Evolutionary conservation across 2,329 filamentous ascomycete species (phyloP), one percentile per base, ranked within the genome.

Genomic region (Neofusicoccum cordaticola): DNA sequence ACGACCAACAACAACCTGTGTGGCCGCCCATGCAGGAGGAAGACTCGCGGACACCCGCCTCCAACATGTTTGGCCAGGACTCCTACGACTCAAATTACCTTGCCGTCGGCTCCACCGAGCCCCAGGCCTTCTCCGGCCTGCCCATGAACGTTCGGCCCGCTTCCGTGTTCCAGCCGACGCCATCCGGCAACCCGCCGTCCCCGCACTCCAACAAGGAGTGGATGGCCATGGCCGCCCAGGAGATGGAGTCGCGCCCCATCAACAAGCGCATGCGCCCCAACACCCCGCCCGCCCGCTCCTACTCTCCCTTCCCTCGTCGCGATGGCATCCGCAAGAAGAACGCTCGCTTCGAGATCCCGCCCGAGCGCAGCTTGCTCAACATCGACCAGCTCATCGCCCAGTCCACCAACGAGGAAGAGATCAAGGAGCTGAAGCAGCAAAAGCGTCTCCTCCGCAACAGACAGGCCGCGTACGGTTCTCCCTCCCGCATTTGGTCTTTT

Each of bases 261-360:
- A 81, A 74, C 74, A 85, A 80, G 77, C 84, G 73, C 73, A 88
- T 90, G 83, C 84, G 84, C 68, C 85, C 87, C 47, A 86, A 86
- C 74, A 93, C 91, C 34, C 83, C 85, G 63, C 85, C 90, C 77
- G 62, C 48, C 50, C 86, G 88, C 74, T 90, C 86, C 71, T 90
- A 91, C 80, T 92, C 93, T 67, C 89, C 93, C 64, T 85, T 87
- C 67, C 80, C 86, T 62, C 86, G 91, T 70, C 88, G 92, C 64
- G 93, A 96, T 71, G 92, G 95, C 67, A 96, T 98, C 78, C 88
- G 95, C 73, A 99, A 99, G 88, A 98, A 98, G 90, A 99, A 98
- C 74, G 93, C 93, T 69, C 90, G 94, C 70, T 97, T 98, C 79
- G 94, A 98, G 74, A 99, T 99, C 70, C 95, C 95, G 9, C 88